phyloP scores from a whole-genome alignment of 2,329 filamentous ascomycete species.

The Fusarium sp. region DNA sequence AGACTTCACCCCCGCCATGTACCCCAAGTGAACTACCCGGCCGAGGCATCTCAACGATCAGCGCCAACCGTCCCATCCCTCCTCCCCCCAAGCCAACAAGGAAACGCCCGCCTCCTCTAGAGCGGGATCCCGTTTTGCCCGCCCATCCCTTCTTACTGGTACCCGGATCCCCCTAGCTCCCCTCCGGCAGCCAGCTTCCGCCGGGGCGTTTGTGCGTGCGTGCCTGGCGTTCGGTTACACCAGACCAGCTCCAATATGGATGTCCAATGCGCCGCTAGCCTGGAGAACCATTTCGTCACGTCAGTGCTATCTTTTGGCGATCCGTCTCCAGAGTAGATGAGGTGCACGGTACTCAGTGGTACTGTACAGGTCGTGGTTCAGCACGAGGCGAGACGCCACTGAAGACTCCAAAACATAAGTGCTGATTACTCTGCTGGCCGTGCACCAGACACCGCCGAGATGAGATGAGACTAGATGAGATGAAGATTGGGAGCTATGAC shows the following conservation, averaged over 20 bases:
- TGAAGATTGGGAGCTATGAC: neutral
- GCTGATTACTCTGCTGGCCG: neutral
- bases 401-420: neutral
- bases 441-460: neutral
- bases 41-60: neutral
- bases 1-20: neutral
- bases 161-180: neutral
- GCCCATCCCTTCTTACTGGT: neutral
- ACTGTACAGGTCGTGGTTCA: neutral
- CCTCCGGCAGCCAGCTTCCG: constrained; percentile 10
- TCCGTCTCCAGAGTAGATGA: neutral
- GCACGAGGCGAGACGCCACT: neutral
- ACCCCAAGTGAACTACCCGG: neutral
- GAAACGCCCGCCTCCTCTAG: constrained; percentile 6
- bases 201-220: neutral
- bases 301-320: neutral
- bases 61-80: neutral
- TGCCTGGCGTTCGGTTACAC: constrained; percentile 11
- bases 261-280: neutral
- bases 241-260: neutral
- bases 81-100: neutral
- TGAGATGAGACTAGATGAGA: neutral
- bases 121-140: neutral
- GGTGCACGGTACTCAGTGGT: neutral
- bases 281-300: neutral